Percentiles rank a stretch among this genome's conserved stretches.
Evolutionary conservation across 768 basidiomycete genomes (phyloP).

Genomic region (Dictyophora rubrovolvata): DNA sequence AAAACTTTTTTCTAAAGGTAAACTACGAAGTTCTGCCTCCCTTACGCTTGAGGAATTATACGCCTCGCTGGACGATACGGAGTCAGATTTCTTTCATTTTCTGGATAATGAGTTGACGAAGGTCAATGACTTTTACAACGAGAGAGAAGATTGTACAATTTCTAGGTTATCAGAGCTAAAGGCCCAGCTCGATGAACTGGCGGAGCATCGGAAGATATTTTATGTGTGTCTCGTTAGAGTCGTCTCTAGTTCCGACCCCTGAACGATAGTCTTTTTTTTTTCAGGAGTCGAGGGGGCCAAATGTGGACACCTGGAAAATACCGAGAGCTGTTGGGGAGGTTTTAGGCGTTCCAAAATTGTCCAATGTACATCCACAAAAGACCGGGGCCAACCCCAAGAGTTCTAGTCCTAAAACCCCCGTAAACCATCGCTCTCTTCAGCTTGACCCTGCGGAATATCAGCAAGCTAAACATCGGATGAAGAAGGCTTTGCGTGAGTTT

Average conservation of each 20-base stretch:
- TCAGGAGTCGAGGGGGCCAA: neutral
- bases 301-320: neutral
- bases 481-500: constrained; percentile 73
- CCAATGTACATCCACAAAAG: neutral
- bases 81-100: constrained; percentile 63
- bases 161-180: constrained; percentile 29
- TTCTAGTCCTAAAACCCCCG: neutral
- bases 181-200: constrained; percentile 65
- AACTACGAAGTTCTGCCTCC: constrained; percentile 19
- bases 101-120: constrained; percentile 77
- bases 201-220: constrained; percentile 52
- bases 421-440: neutral
- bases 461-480: constrained; percentile 75
- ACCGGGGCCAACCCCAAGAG: neutral
- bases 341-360: neutral
- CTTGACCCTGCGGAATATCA: constrained; percentile 72
- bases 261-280: neutral
- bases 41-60: constrained; percentile 28
- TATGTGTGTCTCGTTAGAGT: constrained; percentile 31
- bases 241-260: neutral
- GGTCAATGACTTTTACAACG: constrained; percentile 73
- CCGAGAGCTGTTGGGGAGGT: neutral
- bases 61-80: constrained; percentile 45
- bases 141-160: constrained; percentile 49
- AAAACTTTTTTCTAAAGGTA: neutral